These are phyloP conservation scores for Gossypium trilobum DNA, from an alignment of 441 rosid genomes.

Conservation along the genomic window DNA sequence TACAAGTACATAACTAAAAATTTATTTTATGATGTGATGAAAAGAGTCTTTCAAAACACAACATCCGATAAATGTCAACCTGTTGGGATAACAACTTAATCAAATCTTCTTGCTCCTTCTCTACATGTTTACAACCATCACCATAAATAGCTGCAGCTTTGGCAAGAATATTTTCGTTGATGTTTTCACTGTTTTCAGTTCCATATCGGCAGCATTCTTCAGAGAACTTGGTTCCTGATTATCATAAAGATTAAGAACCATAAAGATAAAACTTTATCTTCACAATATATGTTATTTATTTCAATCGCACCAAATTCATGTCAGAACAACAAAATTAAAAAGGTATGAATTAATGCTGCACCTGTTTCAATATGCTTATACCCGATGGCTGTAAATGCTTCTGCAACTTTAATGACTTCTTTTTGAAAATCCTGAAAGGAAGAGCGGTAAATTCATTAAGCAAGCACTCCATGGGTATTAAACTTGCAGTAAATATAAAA, in stretches of 20 bases:
- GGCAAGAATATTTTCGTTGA: conserved; percentile 61
- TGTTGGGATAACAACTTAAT: conserved; percentile 15
- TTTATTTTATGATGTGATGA: neutral
- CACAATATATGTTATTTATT: neutral
- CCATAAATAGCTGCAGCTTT: conserved; percentile 88
- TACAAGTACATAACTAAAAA: conserved; percentile 1
- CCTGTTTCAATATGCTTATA: conserved; percentile 81
- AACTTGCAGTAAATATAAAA: conserved; percentile 6
- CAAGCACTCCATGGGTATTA: conserved; percentile 7
- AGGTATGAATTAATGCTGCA: conserved; percentile 15
- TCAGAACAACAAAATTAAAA: neutral
- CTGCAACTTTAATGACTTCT: conserved; percentile 69
- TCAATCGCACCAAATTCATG: neutral
- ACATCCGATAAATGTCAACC: conserved; percentile 1
- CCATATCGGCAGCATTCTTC: conserved; percentile 82
- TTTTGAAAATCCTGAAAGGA: conserved; percentile 71
- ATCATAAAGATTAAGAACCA: conserved; percentile 19
- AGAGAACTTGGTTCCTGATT: conserved; percentile 68
- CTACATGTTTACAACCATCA: conserved; percentile 77
- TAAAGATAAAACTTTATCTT: neutral
- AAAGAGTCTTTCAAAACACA: neutral
- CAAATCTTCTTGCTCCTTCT: conserved; percentile 58
- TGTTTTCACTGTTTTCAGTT: conserved; percentile 54
- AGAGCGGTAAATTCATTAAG: neutral
- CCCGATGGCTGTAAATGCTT: conserved; percentile 44